phyloP scores from a whole-genome alignment of 2,329 filamentous ascomycete species.

The Bipolaris gigantea region DNA sequence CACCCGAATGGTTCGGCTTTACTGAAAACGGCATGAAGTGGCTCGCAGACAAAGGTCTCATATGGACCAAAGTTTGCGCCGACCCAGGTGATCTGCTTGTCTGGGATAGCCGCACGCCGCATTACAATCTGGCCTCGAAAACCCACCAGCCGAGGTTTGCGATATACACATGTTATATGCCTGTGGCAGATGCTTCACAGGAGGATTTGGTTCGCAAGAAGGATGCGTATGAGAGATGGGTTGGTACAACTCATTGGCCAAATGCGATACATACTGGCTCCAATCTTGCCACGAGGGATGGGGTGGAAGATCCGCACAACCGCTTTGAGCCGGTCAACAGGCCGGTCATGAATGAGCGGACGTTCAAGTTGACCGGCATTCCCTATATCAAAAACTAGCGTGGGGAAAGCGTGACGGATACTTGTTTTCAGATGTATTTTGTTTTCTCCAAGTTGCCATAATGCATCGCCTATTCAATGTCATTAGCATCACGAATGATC shows the following conservation, averaged over 20 bases:
- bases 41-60: conserved; percentile 47
- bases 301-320: conserved; percentile 39
- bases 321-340: conserved; percentile 47
- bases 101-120: conserved; percentile 47
- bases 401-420: neutral
- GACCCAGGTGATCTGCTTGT: conserved; percentile 52
- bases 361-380: conserved; percentile 53
- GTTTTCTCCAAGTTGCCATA: too few species aligned
- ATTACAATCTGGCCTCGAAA: conserved; percentile 39
- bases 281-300: conserved; percentile 38
- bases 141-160: conserved; percentile 34
- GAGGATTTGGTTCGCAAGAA: conserved; percentile 41
- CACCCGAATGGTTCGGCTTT: conserved; percentile 41
- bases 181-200: conserved; percentile 38
- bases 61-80: conserved; percentile 46
- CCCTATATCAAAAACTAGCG: conserved; percentile 42
- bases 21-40: conserved; percentile 44
- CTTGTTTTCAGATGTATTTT: neutral
- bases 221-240: conserved; percentile 14
- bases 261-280: conserved; percentile 40
- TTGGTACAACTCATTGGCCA: conserved; percentile 42
- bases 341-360: conserved; percentile 46
- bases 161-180: conserved; percentile 45
- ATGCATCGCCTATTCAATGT: too few species aligned
- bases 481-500: too few species aligned